These are phyloP conservation scores for Hirschioporus abietinus DNA, from an alignment of 768 basidiomycete genomes.

Conservation along the genomic window DNA sequence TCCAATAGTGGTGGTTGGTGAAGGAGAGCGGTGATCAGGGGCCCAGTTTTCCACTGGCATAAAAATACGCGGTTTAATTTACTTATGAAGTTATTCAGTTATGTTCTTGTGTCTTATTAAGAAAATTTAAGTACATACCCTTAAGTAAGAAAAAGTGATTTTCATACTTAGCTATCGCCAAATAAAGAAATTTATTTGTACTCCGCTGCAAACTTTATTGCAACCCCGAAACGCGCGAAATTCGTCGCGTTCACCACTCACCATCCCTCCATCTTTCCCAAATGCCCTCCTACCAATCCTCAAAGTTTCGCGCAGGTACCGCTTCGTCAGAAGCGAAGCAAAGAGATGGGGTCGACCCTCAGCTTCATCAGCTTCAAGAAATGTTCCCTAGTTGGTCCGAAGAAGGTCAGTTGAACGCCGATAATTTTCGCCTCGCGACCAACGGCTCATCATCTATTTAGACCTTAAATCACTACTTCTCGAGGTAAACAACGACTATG, in stretches of 20 bases:
- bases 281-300: slow-evolving; percentile 52
- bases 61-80: no score
- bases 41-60: no score
- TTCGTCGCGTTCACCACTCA: neutral
- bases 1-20: no score
- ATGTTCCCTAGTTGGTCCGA: slow-evolving; percentile 63
- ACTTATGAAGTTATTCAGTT: no score
- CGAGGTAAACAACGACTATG: slow-evolving; percentile 65
- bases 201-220: neutral
- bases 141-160: no score
- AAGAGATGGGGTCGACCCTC: slow-evolving; percentile 30
- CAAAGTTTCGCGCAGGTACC: slow-evolving; percentile 29
- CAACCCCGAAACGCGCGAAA: neutral
- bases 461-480: slow-evolving; percentile 66
- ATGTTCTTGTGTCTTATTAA: no score
- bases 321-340: slow-evolving; percentile 33
- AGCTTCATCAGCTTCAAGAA: slow-evolving; percentile 64
- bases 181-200: neutral
- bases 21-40: no score
- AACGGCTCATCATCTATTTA: slow-evolving; percentile 17
- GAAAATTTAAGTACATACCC: no score
- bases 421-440: slow-evolving; percentile 20
- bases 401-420: slow-evolving; percentile 47
- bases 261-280: neutral
- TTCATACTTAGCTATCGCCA: no score